Evolutionary conservation across 345 rosid species (phyloP).

Genomic region (Crucihimalaya himalaica): DNA sequence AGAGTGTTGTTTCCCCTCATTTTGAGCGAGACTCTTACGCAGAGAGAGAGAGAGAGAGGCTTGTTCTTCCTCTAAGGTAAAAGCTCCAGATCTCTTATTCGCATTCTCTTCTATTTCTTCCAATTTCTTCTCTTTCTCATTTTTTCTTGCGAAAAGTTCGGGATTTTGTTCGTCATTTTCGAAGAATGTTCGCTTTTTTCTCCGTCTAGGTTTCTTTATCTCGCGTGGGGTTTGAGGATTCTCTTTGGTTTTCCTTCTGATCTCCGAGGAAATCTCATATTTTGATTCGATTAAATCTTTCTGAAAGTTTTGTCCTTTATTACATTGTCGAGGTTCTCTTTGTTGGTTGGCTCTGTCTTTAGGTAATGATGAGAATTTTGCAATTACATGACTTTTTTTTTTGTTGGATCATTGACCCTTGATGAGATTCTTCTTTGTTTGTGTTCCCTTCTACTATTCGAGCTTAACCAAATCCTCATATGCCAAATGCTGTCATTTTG

Average conservation of each 20-base stretch:
- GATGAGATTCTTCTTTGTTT: constrained; percentile 23
- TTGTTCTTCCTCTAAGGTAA: constrained; percentile 28
- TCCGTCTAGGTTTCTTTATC: constrained; percentile 11
- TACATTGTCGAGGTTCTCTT: constrained; percentile 15
- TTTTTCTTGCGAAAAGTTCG: background rate
- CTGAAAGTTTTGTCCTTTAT: constrained; percentile 22
- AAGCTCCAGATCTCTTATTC: constrained; percentile 34
- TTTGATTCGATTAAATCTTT: background rate
- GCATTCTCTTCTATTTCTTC: constrained; percentile 11
- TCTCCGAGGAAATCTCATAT: constrained; percentile 6
- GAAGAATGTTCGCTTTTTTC: constrained; percentile 28
- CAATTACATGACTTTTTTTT: background rate
- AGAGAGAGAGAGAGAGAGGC: background rate
- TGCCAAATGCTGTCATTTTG: constrained; percentile 6
- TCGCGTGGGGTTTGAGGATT: background rate
- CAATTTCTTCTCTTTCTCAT: background rate
- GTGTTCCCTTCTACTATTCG: constrained; percentile 1
- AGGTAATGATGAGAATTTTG: constrained; percentile 16
- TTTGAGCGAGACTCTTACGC: constrained; percentile 32
- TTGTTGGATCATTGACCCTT: constrained; percentile 5
- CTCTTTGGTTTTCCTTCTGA: background rate
- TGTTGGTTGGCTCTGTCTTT: constrained; percentile 23
- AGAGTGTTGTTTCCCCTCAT: constrained; percentile 21
- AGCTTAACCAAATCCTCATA: background rate
- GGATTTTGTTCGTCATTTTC: constrained; percentile 2